These are phyloP conservation scores for Nakazawaea molendinolei DNA, from an alignment of 805 yeast genomes.

Conservation along the genomic window DNA sequence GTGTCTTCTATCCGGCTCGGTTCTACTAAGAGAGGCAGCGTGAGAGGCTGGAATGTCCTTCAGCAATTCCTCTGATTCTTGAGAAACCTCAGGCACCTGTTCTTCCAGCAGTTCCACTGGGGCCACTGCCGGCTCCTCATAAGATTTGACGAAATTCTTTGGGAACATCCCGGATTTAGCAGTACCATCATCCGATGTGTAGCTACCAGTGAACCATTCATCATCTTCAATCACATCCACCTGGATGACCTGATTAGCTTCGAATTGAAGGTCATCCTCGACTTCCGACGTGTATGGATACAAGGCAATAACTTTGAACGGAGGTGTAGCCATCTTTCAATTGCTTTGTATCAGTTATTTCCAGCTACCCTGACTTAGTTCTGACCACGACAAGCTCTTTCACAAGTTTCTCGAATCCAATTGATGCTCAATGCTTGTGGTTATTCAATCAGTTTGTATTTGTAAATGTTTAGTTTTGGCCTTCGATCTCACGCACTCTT, in stretches of 20 bases:
- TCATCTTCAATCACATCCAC: slow-evolving; percentile 82
- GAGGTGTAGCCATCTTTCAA: slow-evolving; percentile 26
- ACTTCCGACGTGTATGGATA: slow-evolving; percentile 62
- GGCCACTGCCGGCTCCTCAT: slow-evolving; percentile 4
- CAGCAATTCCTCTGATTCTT: too few relatives aligned
- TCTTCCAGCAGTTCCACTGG: slow-evolving; percentile 1
- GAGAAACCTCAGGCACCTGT: too few relatives aligned
- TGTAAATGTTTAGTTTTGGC: too few relatives aligned
- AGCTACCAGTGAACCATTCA: slow-evolving; percentile 83
- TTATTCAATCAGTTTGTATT: too few relatives aligned
- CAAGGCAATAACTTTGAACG: slow-evolving; percentile 64
- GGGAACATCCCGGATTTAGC: slow-evolving; percentile 77
- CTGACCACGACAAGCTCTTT: too few relatives aligned
- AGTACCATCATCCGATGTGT: slow-evolving; percentile 36
- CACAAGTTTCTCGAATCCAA: too few relatives aligned
- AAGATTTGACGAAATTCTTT: slow-evolving; percentile 60
- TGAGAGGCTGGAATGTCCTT: neutral
- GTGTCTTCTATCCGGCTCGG: slow-evolving; percentile 3
- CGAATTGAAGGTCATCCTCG: slow-evolving; percentile 77
- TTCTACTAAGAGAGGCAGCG: neutral
- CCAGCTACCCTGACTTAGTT: too few relatives aligned
- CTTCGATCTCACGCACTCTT: too few relatives aligned
- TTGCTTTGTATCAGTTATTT: too few relatives aligned
- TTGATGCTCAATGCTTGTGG: too few relatives aligned
- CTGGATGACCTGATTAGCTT: slow-evolving; percentile 58